phyloP scores from a whole-genome alignment of 202 grass and related monocot genomes.

The Carex arenaria region DNA sequence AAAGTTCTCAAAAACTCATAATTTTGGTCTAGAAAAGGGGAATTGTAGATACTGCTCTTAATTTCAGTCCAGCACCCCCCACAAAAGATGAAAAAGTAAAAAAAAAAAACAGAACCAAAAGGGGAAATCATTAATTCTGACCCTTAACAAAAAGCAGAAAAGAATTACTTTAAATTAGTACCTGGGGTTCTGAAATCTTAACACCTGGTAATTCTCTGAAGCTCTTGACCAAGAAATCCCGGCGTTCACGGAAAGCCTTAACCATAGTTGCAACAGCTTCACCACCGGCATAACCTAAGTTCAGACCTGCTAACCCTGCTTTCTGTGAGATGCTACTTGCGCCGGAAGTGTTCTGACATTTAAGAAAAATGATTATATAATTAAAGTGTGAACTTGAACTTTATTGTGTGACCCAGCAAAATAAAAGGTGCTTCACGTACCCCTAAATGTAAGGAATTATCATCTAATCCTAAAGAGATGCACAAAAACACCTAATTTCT shows the following conservation, averaged over 20 bases:
- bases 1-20: not conserved
- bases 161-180: conserved; percentile 12
- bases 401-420: not conserved
- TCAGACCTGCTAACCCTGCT: conserved; percentile 85
- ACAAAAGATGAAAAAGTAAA: too few species aligned
- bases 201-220: conserved; percentile 72
- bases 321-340: conserved; percentile 96
- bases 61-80: not conserved
- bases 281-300: conserved; percentile 80
- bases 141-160: not conserved
- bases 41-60: not conserved
- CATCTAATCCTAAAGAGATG: not conserved
- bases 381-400: not conserved
- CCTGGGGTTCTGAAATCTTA: conserved; percentile 81
- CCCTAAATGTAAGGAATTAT: conserved; percentile 14
- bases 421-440: not conserved
- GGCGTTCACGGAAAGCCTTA: conserved; percentile 83
- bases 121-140: not conserved
- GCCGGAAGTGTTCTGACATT: conserved; percentile 71
- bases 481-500: not conserved
- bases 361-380: not conserved
- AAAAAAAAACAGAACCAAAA: not conserved
- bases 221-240: conserved; percentile 75
- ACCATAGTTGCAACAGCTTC: conserved; percentile 85
- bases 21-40: not conserved